Evolutionary conservation across 306 rosid genomes (phyloP).

Genomic region (Trifolium dubium): DNA sequence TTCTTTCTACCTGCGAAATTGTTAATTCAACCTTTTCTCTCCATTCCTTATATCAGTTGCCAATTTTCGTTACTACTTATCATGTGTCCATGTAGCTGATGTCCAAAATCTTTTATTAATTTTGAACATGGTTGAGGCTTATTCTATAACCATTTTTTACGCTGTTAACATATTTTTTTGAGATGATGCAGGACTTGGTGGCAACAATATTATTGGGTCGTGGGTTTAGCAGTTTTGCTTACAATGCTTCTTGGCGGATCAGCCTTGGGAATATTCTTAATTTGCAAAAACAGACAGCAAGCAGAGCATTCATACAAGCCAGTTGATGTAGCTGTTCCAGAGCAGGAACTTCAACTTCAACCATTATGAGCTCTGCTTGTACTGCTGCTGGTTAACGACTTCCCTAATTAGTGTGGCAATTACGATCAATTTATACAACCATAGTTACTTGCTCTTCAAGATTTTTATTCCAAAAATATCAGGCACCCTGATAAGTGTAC

Average conservation of each 20-base stretch:
- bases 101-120: slow-evolving; percentile 8
- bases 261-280: slow-evolving; percentile 63
- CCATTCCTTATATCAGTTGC: slow-evolving; percentile 24
- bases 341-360: slow-evolving; percentile 98
- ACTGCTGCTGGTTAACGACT: slow-evolving; percentile 38
- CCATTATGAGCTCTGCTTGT: slow-evolving; percentile 57
- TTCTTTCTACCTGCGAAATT: slow-evolving; percentile 11
- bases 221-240: slow-evolving; percentile 52
- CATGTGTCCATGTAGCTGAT: slow-evolving; percentile 3
- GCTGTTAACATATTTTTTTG: slow-evolving; percentile 23
- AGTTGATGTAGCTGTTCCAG: slow-evolving; percentile 61
- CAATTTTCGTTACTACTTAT: slow-evolving; percentile 7
- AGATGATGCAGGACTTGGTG: slow-evolving; percentile 71
- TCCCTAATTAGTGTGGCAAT: slow-evolving; percentile 30
- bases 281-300: slow-evolving; percentile 65
- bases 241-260: slow-evolving; percentile 55
- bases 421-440: slow-evolving; percentile 40
- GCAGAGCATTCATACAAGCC: slow-evolving; percentile 67
- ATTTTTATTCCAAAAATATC: slow-evolving; percentile 44
- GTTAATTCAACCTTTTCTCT: slow-evolving; percentile 1
- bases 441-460: slow-evolving; percentile 33
- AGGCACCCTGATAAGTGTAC: slow-evolving; percentile 43
- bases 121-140: slow-evolving; percentile 5
- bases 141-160: slow-evolving; percentile 23
- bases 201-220: slow-evolving; percentile 56